Evolutionary conservation across 108 stramenopile genomes (phyloP).

Genomic region (Ochromonas danica): DNA sequence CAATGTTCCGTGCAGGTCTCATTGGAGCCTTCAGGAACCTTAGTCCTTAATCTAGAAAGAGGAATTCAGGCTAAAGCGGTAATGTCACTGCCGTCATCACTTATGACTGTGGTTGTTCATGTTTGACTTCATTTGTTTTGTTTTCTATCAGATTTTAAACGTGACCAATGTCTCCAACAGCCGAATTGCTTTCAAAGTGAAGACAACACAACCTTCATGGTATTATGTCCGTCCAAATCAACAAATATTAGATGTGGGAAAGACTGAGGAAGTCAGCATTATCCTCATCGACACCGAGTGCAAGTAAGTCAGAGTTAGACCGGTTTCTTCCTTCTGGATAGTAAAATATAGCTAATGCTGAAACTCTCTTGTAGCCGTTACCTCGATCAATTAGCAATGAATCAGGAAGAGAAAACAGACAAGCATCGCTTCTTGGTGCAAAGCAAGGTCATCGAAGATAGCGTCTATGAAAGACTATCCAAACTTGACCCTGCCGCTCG

Average conservation of each 20-base stretch:
- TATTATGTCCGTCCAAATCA: constrained; percentile 31
- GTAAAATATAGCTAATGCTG: not conserved
- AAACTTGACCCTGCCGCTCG: not conserved
- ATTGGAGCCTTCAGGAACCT: too few species aligned
- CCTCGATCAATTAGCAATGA: not conserved
- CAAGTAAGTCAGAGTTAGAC: too few species aligned
- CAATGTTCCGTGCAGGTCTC: too few species aligned
- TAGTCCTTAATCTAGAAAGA: too few species aligned
- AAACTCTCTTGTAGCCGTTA: not conserved
- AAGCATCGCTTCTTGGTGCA: constrained; percentile 29
- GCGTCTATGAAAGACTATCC: not conserved
- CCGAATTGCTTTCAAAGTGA: constrained; percentile 17
- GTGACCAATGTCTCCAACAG: not conserved
- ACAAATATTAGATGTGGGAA: not conserved
- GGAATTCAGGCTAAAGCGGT: too few species aligned
- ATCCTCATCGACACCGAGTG: not conserved
- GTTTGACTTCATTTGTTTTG: not conserved
- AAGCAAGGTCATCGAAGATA: constrained; percentile 18
- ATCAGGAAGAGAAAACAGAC: not conserved
- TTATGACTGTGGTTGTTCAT: too few species aligned
- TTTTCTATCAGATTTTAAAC: not conserved
- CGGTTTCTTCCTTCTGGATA: not conserved
- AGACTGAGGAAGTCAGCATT: not conserved
- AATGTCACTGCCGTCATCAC: too few species aligned
- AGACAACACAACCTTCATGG: constrained; percentile 29